Conservation (phyloP, 2,329 filamentous ascomycete genomes). For the Penicillium frequentans region DNA sequence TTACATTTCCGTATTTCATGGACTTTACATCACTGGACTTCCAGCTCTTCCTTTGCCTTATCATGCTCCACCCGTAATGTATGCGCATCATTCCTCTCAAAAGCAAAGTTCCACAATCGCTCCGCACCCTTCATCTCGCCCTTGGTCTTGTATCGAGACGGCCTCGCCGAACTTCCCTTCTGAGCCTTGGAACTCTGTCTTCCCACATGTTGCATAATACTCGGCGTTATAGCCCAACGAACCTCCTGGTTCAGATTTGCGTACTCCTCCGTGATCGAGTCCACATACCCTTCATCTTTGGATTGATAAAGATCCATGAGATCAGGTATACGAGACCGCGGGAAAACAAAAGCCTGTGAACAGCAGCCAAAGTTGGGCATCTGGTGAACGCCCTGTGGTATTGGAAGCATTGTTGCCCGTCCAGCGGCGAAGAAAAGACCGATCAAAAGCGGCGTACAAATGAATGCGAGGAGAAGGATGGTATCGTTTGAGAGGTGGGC, state of each 20-base stretch:
- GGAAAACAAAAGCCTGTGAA: constrained; percentile 47
- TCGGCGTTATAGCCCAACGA: constrained; percentile 45
- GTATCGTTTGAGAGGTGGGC: constrained; percentile 18
- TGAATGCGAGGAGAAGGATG: constrained; percentile 25
- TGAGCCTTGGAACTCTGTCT: constrained; percentile 38
- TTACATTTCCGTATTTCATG: too few species aligned
- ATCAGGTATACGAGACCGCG: constrained; percentile 24
- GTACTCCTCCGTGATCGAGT: constrained; percentile 44
- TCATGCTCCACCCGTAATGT: background rate
- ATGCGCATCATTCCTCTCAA: constrained; percentile 17
- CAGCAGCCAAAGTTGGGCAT: constrained; percentile 49
- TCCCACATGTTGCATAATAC: constrained; percentile 48
- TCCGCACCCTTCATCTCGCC: constrained; percentile 2
- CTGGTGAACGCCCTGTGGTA: constrained; percentile 36
- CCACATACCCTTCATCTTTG: constrained; percentile 36
- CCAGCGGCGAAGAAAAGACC: constrained; percentile 45
- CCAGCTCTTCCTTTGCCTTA: too few species aligned
- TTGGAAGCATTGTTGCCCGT: constrained; percentile 38
- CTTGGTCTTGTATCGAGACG: background rate
- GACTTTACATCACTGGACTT: too few species aligned
- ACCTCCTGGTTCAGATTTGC: constrained; percentile 38
- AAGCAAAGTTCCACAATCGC: constrained; percentile 22
- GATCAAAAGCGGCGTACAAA: constrained; percentile 32
- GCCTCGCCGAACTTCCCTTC: background rate
- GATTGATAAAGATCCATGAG: background rate